Conservation (phyloP, 2,329 filamentous ascomycete genomes). For the Cryphonectria parasitica region DNA sequence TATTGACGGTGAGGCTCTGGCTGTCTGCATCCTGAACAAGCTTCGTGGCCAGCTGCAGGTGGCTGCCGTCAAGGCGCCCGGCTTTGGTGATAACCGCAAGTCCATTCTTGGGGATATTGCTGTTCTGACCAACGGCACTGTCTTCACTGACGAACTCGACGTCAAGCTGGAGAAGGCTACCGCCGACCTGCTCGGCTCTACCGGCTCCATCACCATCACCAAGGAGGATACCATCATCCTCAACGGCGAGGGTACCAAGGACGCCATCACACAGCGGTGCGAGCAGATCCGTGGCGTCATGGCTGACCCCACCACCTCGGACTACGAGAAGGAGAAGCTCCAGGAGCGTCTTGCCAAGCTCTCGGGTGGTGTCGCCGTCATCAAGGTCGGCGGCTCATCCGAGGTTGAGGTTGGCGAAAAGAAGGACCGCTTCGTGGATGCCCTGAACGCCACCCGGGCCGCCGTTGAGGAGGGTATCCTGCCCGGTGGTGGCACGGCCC, state of each 20-base stretch:
- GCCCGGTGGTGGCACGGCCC: conserved; percentile 95
- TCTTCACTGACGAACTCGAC: conserved; percentile 98
- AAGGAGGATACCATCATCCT: conserved; percentile 99
- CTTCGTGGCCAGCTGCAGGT: conserved; percentile 99
- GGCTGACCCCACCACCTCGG: conserved; percentile 88
- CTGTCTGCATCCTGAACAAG: conserved; percentile 99
- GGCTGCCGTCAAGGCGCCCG: conserved; percentile 96
- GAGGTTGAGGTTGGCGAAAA: conserved; percentile 99
- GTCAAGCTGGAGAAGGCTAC: conserved; percentile 99
- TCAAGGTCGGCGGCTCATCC: conserved; percentile 96
- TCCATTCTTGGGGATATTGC: conserved; percentile 97
- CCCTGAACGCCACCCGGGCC: conserved; percentile 94
- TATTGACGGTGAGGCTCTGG: conserved; percentile 97
- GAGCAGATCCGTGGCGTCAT: conserved; percentile 99
- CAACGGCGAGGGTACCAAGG: conserved; percentile 96
- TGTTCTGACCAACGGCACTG: conserved; percentile 93
- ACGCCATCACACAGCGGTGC: conserved; percentile 89
- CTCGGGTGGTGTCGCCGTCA: conserved; percentile 97
- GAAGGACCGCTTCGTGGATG: conserved; percentile 99
- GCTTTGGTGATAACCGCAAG: conserved; percentile 99
- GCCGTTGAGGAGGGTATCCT: conserved; percentile 99
- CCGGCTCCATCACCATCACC: conserved; percentile 98
- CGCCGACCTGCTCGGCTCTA: conserved; percentile 92
- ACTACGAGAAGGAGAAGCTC: conserved; percentile 99
- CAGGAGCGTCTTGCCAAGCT: conserved; percentile 99